Evolutionary conservation across 176 grass and related monocot species (phyloP), one percentile per base, ranked within the genome.

Genomic region (Ananas comosus): DNA sequence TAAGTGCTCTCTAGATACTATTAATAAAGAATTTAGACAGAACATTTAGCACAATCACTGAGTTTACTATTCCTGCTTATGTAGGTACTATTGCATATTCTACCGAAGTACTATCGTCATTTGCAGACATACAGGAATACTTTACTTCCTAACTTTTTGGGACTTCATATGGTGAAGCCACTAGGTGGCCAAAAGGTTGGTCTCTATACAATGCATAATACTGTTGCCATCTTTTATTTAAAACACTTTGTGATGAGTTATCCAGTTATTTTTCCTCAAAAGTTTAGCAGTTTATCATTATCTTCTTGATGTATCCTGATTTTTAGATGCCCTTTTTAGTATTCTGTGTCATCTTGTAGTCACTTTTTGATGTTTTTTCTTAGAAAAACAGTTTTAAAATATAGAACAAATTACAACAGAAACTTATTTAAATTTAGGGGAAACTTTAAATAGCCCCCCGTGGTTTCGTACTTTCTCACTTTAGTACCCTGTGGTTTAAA

Each of bases 111-210:
- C 58, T 51, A 64, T 64, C 19, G 19, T 2, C 59, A 74, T 50
- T 6, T 64, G 57, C 58, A 51, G 72, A 65, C 63, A 12, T n/a
- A 51, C 59, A 74, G 42, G 14, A 65, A 64, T 23, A 64, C 72
- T 64, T 23, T 74, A 50, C 59, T 74, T 7, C 25, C 72, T 64
- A 74, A 64, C 50, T 74, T 64, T 48, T 74, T 4, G 63, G 72
- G 72, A n/a, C 72, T 74, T 65, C 72, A 74, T 64, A 21, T 64
- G 27, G 57, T 74, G 47, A 64, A 64, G 72, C 57, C 72, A 74
- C 48, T 48, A 51, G 59, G 48, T 51, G 58, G 72, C 8, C 33
- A 51, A 51, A 64, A 74, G 72, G 58, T 74, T 51, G 54, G 54
- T 42, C 33, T 42, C 33, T 42, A 42, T 42, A 42, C 33, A 42